These are phyloP conservation scores for Ambrosia trifida DNA, from an alignment of 129 eudicot genomes.

Conservation along the genomic window DNA sequence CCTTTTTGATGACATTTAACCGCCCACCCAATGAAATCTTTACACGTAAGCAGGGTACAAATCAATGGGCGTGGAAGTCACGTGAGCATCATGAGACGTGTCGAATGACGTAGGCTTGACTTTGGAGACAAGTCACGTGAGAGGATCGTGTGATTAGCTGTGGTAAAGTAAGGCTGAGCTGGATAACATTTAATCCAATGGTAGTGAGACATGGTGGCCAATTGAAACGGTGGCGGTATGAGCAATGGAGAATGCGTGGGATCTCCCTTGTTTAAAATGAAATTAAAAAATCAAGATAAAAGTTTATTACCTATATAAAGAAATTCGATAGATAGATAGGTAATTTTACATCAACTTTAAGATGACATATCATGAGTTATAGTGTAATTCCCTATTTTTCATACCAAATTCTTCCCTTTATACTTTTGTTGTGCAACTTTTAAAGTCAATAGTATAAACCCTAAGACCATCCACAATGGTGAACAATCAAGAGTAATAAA, in stretches of 20 bases:
- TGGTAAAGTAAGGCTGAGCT: slow-evolving; percentile 37
- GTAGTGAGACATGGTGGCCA: slow-evolving; percentile 21
- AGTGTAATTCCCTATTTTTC: too few species aligned
- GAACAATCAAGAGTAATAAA: too few species aligned
- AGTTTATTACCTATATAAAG: too few species aligned
- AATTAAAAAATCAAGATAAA: not conserved
- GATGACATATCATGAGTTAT: too few species aligned
- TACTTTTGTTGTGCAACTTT: too few species aligned
- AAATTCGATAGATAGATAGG: too few species aligned
- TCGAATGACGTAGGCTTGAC: slow-evolving; percentile 12
- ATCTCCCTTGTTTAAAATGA: slow-evolving; percentile 15
- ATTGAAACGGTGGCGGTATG: slow-evolving; percentile 28
- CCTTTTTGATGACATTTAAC: slow-evolving; percentile 28
- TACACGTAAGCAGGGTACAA: slow-evolving; percentile 20
- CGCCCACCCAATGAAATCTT: slow-evolving; percentile 35
- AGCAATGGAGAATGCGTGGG: slow-evolving; percentile 50
- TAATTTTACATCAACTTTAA: too few species aligned
- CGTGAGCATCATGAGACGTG: slow-evolving; percentile 53
- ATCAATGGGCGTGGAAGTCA: slow-evolving; percentile 30
- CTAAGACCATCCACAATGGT: too few species aligned
- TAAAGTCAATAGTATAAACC: too few species aligned
- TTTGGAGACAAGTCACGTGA: slow-evolving; percentile 47
- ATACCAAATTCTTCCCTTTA: too few species aligned
- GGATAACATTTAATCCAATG: slow-evolving; percentile 31
- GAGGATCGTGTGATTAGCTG: slow-evolving; percentile 45